Evolutionary conservation across 2,329 filamentous ascomycete genomes (phyloP).

Genomic region (Tolypocladium endophyticum): DNA sequence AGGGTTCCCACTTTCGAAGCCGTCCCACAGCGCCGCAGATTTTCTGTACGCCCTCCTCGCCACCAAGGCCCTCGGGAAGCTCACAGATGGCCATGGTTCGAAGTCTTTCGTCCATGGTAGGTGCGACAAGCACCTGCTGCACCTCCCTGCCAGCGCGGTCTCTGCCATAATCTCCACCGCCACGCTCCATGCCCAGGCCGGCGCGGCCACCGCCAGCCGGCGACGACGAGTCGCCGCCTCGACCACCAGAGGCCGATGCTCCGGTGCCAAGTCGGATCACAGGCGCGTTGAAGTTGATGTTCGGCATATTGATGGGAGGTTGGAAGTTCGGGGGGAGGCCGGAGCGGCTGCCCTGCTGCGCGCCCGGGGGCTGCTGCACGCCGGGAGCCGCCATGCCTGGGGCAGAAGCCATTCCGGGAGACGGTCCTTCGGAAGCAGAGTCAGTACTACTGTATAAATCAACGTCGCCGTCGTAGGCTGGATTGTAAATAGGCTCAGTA

Average conservation of each 20-base stretch:
- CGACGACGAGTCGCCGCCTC: constrained; percentile 28
- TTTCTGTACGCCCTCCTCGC: constrained; percentile 68
- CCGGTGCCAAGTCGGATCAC: constrained; percentile 86
- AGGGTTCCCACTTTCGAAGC: constrained; percentile 76
- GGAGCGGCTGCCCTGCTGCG: constrained; percentile 67
- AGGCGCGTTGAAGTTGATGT: constrained; percentile 96
- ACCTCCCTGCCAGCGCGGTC: constrained; percentile 52
- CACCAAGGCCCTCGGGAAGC: constrained; percentile 67
- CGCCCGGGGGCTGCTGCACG: constrained; percentile 58
- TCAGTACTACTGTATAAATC: constrained; percentile 1
- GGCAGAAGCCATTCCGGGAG: constrained; percentile 69
- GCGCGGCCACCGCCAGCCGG: constrained; percentile 27
- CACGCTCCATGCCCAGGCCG: constrained; percentile 51
- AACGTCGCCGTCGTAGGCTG: neutral
- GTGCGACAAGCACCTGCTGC: constrained; percentile 65
- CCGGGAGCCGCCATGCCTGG: constrained; percentile 74
- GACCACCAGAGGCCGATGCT: constrained; percentile 42
- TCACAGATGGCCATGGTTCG: constrained; percentile 85
- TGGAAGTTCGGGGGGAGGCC: constrained; percentile 77
- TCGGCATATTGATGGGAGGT: constrained; percentile 82
- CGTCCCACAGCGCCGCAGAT: constrained; percentile 69
- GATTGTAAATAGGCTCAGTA: constrained; percentile 29
- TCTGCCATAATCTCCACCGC: constrained; percentile 51
- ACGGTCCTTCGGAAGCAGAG: constrained; percentile 43
- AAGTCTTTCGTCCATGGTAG: constrained; percentile 81